phyloP scores from a whole-genome alignment of 106 monocot species.

The Amphibolis antarctica region DNA sequence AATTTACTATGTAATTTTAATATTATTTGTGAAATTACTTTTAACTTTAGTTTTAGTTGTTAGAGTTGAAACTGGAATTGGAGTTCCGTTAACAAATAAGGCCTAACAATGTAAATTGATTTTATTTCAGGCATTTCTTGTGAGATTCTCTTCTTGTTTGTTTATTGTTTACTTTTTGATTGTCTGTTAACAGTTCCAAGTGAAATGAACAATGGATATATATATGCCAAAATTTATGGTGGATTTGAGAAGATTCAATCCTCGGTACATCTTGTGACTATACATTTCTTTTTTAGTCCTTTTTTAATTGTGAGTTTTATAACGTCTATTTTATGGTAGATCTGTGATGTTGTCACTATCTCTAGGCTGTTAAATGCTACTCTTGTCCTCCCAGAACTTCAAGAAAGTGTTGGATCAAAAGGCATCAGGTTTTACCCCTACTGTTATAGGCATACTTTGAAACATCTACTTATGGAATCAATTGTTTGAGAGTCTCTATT shows the following conservation, averaged over 20 bases:
- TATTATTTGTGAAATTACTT: too few relatives aligned
- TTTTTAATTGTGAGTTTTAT: constrained; percentile 3
- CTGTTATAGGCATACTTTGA: neutral
- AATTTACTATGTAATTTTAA: too few relatives aligned
- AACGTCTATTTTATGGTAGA: constrained; percentile 35
- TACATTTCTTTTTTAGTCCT: neutral
- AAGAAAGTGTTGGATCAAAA: constrained; percentile 65
- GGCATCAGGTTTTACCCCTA: constrained; percentile 44
- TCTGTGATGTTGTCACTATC: constrained; percentile 81
- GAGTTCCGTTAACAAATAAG: too few relatives aligned
- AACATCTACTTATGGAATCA: neutral
- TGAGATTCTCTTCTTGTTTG: neutral
- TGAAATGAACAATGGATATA: constrained; percentile 42
- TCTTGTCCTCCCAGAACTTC: constrained; percentile 84
- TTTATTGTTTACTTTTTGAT: neutral
- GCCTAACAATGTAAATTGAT: too few relatives aligned
- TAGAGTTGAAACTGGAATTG: too few relatives aligned
- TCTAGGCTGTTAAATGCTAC: constrained; percentile 87
- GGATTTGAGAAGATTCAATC: constrained; percentile 79
- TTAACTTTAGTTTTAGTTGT: too few relatives aligned
- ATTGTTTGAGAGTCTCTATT: neutral
- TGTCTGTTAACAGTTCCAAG: constrained; percentile 40
- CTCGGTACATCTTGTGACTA: constrained; percentile 43
- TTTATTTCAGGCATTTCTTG: neutral
- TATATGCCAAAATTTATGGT: constrained; percentile 83